phyloP scores from a whole-genome alignment of 2,329 filamentous ascomycete genomes.

The Gliomastix tumulicola region DNA sequence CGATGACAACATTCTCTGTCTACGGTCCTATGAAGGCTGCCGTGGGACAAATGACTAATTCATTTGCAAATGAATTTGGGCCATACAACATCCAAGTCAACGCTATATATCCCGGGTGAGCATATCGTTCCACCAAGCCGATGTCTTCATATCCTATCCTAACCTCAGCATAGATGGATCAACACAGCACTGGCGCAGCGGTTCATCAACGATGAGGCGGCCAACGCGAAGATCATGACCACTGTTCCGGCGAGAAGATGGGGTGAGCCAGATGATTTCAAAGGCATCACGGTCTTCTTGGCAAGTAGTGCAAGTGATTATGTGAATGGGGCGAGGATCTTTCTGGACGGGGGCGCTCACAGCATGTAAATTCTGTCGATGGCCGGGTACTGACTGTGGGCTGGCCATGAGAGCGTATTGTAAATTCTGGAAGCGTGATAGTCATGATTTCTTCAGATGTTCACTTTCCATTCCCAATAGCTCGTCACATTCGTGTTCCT shows the following conservation, averaged over 20 bases:
- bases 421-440: no score
- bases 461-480: no score
- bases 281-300: not conserved
- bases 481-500: no score
- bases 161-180: slow-evolving; percentile 3
- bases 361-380: not conserved
- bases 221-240: not conserved
- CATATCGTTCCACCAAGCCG: not conserved
- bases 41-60: slow-evolving; percentile 9
- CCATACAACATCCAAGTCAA: slow-evolving; percentile 10
- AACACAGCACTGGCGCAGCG: not conserved
- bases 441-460: no score
- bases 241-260: not conserved
- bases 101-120: slow-evolving; percentile 6
- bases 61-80: slow-evolving; percentile 9
- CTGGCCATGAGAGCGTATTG: no score
- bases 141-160: not conserved
- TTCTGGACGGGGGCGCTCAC: not conserved
- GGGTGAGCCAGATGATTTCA: not conserved
- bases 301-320: slow-evolving; percentile 1
- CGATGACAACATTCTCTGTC: slow-evolving; percentile 8
- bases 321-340: not conserved
- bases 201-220: not conserved
- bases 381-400: no score
- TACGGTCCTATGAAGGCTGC: slow-evolving; percentile 10